phyloP scores from a whole-genome alignment of 2,329 filamentous ascomycete species.

The Biscogniauxia mediterranea region DNA sequence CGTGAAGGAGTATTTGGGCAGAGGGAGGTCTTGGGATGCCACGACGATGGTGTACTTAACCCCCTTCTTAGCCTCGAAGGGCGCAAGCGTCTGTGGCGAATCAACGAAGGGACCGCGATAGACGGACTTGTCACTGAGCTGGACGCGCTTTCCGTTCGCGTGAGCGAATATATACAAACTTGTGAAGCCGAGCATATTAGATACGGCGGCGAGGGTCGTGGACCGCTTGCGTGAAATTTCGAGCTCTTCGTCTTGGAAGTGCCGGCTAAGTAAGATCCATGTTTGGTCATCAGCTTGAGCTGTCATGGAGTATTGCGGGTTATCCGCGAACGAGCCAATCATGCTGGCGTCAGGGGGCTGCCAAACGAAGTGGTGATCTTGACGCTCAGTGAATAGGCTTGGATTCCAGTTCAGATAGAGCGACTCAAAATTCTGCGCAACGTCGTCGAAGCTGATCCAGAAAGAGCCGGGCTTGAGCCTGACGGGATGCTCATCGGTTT shows the following conservation, averaged over 20 bases:
- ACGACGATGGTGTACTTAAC: slow-evolving; percentile 61
- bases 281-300: slow-evolving; percentile 59
- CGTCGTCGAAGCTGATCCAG: slow-evolving; percentile 87
- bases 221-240: slow-evolving; percentile 49
- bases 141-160: slow-evolving; percentile 63
- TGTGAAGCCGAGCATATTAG: slow-evolving; percentile 73
- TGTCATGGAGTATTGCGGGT: slow-evolving; percentile 70
- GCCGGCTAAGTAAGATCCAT: slow-evolving; percentile 84
- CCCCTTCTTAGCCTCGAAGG: slow-evolving; percentile 55
- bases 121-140: slow-evolving; percentile 68
- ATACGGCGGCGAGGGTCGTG: slow-evolving; percentile 40
- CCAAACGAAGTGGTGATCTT: slow-evolving; percentile 92
- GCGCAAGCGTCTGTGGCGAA: slow-evolving; percentile 85
- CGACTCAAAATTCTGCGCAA: slow-evolving; percentile 90
- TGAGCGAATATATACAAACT: slow-evolving; percentile 79
- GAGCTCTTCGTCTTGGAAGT: slow-evolving; percentile 72
- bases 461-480: slow-evolving; percentile 68
- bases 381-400: slow-evolving; percentile 71
- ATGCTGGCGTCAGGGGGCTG: slow-evolving; percentile 50
- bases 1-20: slow-evolving; percentile 78
- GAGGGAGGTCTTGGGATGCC: slow-evolving; percentile 74
- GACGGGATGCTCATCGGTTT: slow-evolving; percentile 25
- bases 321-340: slow-evolving; percentile 58
- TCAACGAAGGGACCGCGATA: slow-evolving; percentile 86
- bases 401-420: slow-evolving; percentile 99